Percentiles rank a stretch among this genome's conserved stretches.
Evolutionary conservation across 2,329 filamentous ascomycete species (phyloP).

Genomic region (Thyridium curvatum): DNA sequence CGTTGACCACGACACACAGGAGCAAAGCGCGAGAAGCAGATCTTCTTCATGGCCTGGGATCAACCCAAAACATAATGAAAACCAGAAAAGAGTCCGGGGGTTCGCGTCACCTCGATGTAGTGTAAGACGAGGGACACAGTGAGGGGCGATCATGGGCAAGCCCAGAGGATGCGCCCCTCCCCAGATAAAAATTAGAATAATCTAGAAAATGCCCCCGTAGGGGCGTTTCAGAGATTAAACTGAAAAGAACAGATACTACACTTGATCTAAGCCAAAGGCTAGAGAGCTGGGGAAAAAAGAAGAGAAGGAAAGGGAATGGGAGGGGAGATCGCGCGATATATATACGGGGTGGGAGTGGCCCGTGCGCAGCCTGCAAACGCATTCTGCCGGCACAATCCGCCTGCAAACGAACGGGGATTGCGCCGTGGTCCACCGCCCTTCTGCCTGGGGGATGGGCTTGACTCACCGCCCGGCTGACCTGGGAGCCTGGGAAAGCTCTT

Average conservation of each 20-base stretch:
- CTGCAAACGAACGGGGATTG: too few species aligned
- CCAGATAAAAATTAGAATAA: conserved; percentile 73
- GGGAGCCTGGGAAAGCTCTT: too few species aligned
- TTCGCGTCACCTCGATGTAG: conserved; percentile 67
- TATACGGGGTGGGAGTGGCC: too few species aligned
- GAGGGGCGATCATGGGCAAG: conserved; percentile 58
- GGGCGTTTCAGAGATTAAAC: conserved; percentile 88
- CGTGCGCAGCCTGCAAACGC: too few species aligned
- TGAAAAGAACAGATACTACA: conserved; percentile 96
- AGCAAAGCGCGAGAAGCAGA: too few species aligned
- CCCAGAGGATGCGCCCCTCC: conserved; percentile 52
- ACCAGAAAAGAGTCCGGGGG: conserved; percentile 23
- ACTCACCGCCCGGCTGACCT: too few species aligned
- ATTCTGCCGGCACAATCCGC: too few species aligned
- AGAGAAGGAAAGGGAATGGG: not conserved
- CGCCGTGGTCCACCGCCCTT: too few species aligned
- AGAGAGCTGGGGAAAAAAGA: conserved; percentile 3
- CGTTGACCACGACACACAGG: too few species aligned
- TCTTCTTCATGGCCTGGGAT: conserved; percentile 51
- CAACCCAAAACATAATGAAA: conserved; percentile 54
- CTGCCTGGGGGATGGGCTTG: too few species aligned
- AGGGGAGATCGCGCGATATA: not conserved
- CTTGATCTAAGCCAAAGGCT: conserved; percentile 45
- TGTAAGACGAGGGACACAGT: conserved; percentile 72
- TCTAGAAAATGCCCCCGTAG: conserved; percentile 64